Conservation (phyloP, 2,329 filamentous ascomycete species). For the Rhynchosporium agropyri region DNA sequence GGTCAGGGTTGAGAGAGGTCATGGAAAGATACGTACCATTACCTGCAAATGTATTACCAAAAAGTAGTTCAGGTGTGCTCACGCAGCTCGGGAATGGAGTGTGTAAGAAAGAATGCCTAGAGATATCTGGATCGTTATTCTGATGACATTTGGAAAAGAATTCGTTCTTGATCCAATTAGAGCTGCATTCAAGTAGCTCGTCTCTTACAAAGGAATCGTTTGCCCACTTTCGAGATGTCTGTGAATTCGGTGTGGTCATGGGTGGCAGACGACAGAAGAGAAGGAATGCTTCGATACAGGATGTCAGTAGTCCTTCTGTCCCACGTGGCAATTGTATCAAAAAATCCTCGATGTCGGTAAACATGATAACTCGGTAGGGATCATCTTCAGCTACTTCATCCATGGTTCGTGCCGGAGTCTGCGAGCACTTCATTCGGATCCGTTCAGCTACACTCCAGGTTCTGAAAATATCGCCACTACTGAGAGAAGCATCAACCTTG, state of each 20-base stretch:
- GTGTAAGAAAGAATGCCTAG: slow-evolving; percentile 32
- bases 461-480: slow-evolving; percentile 42
- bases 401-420: slow-evolving; percentile 69
- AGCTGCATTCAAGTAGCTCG: slow-evolving; percentile 42
- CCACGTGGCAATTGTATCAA: slow-evolving; percentile 55
- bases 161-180: slow-evolving; percentile 25
- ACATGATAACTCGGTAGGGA: slow-evolving; percentile 80
- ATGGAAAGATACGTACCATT: not conserved
- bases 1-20: not conserved
- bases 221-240: slow-evolving; percentile 43
- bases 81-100: slow-evolving; percentile 25
- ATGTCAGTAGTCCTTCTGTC: slow-evolving; percentile 44
- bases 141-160: slow-evolving; percentile 8
- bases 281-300: slow-evolving; percentile 71
- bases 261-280: slow-evolving; percentile 68
- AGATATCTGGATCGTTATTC: slow-evolving; percentile 36
- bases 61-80: slow-evolving; percentile 56
- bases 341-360: slow-evolving; percentile 70
- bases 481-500: slow-evolving; percentile 25
- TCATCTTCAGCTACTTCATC: slow-evolving; percentile 79
- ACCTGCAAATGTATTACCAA: slow-evolving; percentile 41
- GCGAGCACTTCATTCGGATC: slow-evolving; percentile 50
- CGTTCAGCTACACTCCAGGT: slow-evolving; percentile 58
- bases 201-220: slow-evolving; percentile 58
- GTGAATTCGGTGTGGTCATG: slow-evolving; percentile 35